Evolutionary conservation across 352 stramenopile genomes (phyloP).

Genomic region (Globisporangium abappressorium): DNA sequence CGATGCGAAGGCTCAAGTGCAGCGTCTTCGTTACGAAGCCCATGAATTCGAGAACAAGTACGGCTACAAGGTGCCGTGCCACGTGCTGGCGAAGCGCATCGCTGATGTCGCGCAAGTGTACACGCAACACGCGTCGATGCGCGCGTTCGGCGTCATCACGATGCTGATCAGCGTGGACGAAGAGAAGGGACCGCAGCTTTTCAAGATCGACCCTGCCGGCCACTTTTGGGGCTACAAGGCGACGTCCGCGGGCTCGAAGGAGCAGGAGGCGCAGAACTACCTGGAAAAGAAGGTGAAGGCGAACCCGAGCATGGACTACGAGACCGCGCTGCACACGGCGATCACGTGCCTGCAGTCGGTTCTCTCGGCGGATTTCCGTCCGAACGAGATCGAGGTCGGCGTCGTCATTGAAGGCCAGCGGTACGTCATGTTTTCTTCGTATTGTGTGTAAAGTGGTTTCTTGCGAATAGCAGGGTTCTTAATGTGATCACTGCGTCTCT

Average conservation of each 20-base stretch:
- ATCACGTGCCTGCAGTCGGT: constrained; percentile 98
- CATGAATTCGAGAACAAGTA: constrained; percentile 97
- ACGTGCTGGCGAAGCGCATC: constrained; percentile 95
- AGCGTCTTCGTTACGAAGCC: constrained; percentile 95
- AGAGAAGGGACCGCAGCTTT: constrained; percentile 96
- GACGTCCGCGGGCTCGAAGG: constrained; percentile 93
- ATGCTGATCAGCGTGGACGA: constrained; percentile 98
- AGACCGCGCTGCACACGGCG: constrained; percentile 93
- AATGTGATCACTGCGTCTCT: constrained; percentile 12
- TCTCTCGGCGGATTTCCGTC: constrained; percentile 96
- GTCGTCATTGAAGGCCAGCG: constrained; percentile 61
- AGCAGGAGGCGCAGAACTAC: constrained; percentile 99
- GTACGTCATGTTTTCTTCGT: constrained; percentile 36
- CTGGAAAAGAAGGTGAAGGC: constrained; percentile 98
- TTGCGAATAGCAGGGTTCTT: constrained; percentile 20
- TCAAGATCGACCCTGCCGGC: constrained; percentile 98
- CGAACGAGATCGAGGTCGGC: constrained; percentile 94
- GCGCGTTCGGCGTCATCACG: constrained; percentile 94
- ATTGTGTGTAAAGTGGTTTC: constrained; percentile 2
- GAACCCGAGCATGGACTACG: constrained; percentile 88
- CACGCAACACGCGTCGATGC: constrained; percentile 94
- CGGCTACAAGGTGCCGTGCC: constrained; percentile 94
- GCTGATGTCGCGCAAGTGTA: constrained; percentile 97
- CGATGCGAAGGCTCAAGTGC: constrained; percentile 91
- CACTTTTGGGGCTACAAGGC: constrained; percentile 96